These are phyloP conservation scores for Endocalyx cinctus DNA, from an alignment of 2,329 filamentous ascomycete species.

Conservation along the genomic window DNA sequence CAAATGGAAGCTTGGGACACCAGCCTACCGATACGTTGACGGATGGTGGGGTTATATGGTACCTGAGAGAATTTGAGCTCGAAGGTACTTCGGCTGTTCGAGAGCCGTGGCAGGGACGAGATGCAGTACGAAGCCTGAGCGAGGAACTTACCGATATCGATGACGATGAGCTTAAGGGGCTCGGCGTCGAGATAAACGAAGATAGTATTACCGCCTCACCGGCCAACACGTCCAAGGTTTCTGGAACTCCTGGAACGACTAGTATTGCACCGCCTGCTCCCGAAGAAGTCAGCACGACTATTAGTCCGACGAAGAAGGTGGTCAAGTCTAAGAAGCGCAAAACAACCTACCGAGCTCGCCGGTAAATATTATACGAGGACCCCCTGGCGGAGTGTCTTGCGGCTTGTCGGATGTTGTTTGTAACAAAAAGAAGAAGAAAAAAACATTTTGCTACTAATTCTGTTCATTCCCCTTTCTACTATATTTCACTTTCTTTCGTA, in stretches of 20 bases:
- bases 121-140: constrained; percentile 64
- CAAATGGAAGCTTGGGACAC: constrained; percentile 50
- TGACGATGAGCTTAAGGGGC: constrained; percentile 78
- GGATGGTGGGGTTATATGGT: constrained; percentile 82
- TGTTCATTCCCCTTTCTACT: too few relatives aligned
- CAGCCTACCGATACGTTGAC: constrained; percentile 50
- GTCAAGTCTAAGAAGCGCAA: constrained; percentile 21
- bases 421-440: too few relatives aligned
- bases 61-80: constrained; percentile 75
- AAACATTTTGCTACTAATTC: too few relatives aligned
- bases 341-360: too few relatives aligned
- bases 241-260: constrained; percentile 11
- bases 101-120: constrained; percentile 68
- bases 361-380: too few relatives aligned
- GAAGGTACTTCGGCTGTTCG: constrained; percentile 74
- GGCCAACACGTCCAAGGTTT: constrained; percentile 16
- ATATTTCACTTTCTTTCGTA: too few relatives aligned
- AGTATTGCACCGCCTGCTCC: constrained; percentile 14
- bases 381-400: too few relatives aligned
- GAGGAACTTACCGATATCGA: constrained; percentile 90
- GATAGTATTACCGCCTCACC: constrained; percentile 39
- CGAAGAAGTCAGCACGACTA: constrained; percentile 11
- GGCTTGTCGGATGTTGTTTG: too few relatives aligned
- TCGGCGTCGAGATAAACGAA: constrained; percentile 52
- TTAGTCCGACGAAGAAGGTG: constrained; percentile 21